Evolutionary conservation across 495 filamentous ascomycete species (phyloP).

Genomic region (Penicillium daleae): DNA sequence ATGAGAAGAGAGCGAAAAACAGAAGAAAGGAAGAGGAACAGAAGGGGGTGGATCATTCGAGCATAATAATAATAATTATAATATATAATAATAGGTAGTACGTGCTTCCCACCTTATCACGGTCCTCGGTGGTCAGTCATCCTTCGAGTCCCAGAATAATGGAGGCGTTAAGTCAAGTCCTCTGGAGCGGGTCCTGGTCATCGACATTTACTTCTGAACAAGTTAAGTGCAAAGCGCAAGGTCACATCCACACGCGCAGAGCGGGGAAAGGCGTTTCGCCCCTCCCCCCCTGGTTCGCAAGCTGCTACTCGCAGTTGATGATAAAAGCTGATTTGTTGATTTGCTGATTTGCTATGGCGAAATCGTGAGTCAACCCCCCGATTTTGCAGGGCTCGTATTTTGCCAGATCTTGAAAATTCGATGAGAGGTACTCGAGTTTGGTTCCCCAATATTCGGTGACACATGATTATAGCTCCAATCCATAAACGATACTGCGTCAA

Average conservation of each 20-base stretch:
- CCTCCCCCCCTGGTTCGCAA: constrained; percentile 3
- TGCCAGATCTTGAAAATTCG: not conserved
- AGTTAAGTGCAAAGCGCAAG: not conserved
- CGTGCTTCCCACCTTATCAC: constrained; percentile 12
- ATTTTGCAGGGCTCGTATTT: not conserved
- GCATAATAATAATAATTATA: too few species aligned
- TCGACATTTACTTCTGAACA: not conserved
- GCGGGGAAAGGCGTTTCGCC: constrained; percentile 11
- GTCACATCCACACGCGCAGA: constrained; percentile 14
- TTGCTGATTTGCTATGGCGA: too few species aligned
- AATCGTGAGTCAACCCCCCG: constrained; percentile 8
- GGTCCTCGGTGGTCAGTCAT: not conserved
- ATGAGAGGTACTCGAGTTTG: not conserved
- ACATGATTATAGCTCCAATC: not conserved
- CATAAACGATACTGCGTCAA: not conserved
- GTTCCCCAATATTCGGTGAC: not conserved
- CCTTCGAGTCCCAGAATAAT: constrained; percentile 2
- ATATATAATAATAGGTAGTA: too few species aligned
- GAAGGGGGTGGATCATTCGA: not conserved
- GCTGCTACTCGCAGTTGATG: not conserved
- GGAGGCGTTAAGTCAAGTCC: not conserved
- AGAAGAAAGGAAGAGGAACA: not conserved
- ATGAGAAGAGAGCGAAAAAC: not conserved
- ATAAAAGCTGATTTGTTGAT: not conserved
- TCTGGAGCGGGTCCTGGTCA: not conserved